Base-by-base conservation (phyloP, 768 basidiomycete genomes). In the Lactarius pseudohatsudake region DNA sequence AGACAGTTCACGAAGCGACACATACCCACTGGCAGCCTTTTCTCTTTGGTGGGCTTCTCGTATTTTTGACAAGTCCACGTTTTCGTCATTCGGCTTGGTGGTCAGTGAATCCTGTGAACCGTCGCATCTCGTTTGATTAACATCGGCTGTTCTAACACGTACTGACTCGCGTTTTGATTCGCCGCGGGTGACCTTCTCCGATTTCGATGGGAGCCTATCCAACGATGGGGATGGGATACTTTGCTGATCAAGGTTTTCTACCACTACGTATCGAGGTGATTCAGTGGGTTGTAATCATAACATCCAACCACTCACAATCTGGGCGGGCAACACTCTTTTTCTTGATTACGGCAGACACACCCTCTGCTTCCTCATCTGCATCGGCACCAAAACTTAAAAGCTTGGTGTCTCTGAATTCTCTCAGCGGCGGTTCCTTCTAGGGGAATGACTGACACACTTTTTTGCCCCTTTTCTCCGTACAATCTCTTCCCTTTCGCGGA, bases 341-440 rank as follows among this genome's bases (percentile, higher is more conserved):
- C 77, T 88, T 88, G 69, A 86, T 80, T 2, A 74, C 74, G 0
- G 81, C 72, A 55, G 86, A 89, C 15, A 78, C 83, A 9, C 85
- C 87, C 32, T 84, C 88, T 40, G 72, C 79, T 5, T 77, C 86
- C n/a, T 76, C 85, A 40, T 85, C 89, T 56, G 86, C 89, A 9
- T 85, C 90, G 10, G 81, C 90, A 18, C 87, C 93, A 75, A 99
- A 99, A 59, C 94, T 96, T 62, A 98, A 76, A 11, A 99, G 77
- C 64, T 90, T 91, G 11, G 91, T 90, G 72, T 99, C 94, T 77
- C 95, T 97, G 67, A 11, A 8, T 28, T 18, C 30, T 15, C 45
- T 47, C 43, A 63, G 50, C n/a, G 3, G 10, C 13, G 15, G 41
- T 13, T 11, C 50, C 8, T 18, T 47, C 26, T 34, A 36, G 7